These are phyloP conservation scores for Buxus sempervirens DNA, from an alignment of 164 flowering plant genomes.

Conservation along the genomic window DNA sequence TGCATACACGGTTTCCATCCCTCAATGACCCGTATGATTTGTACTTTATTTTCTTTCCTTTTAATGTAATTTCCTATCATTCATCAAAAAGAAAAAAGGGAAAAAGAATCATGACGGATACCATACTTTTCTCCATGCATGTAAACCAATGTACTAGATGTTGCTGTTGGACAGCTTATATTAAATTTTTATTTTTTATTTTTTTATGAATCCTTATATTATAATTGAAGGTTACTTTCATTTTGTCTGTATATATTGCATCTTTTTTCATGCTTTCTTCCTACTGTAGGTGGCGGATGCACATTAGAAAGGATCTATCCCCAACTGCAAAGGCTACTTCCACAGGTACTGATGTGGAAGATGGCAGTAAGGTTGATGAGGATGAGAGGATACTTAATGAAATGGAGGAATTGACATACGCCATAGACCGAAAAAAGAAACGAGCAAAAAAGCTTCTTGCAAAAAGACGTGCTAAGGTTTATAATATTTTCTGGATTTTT, in stretches of 20 bases:
- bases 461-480: conserved; percentile 81
- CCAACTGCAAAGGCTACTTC: conserved; percentile 36
- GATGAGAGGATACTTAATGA: conserved; percentile 78
- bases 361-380: conserved; percentile 41
- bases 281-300: conserved; percentile 72
- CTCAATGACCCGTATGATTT: no score
- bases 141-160: no score
- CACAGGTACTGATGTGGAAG: conserved; percentile 29
- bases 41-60: no score
- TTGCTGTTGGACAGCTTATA: no score
- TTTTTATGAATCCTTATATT: no score
- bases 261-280: not conserved
- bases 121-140: no score
- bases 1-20: no score
- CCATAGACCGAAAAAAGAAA: conserved; percentile 83
- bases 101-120: no score
- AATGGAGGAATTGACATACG: conserved; percentile 85
- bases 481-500: not conserved
- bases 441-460: conserved; percentile 58
- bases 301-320: conserved; percentile 68
- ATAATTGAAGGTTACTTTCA: no score
- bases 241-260: not conserved
- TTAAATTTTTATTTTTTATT: no score
- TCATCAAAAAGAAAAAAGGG: no score
- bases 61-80: no score